Base-by-base conservation (phyloP, 495 filamentous ascomycete species). In the Penicillium antarcticum region DNA sequence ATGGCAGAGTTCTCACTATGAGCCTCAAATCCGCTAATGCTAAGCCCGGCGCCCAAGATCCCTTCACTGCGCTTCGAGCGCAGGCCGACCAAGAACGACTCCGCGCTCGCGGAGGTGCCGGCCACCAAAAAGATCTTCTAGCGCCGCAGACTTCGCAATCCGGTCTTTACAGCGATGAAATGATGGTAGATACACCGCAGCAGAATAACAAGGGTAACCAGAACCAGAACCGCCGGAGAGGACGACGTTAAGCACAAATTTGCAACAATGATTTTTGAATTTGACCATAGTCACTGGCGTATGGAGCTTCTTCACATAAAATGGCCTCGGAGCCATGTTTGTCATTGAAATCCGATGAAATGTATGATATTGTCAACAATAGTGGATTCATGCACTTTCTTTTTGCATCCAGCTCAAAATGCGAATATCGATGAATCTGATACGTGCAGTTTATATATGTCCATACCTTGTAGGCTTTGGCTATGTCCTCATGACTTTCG, bases 1-100 rank as follows among this genome's bases (percentile, higher is more conserved):
- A 96, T 56, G 89, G 92, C n/a, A 79, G 89, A 48, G 61, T 90
- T 10, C 77, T 98, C 5, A 79, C 84, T 39, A 83, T 98, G 49
- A 88, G 85, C 55, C 73, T 87, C 57, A 91, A 91, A 52, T 62
- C 74, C 11, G 65, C 73, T 14, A 73, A 74, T 14, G 37, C 72
- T 21, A 45, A 52, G 9, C 46, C 52, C 61, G 41, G 46, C 53
- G 55, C 38, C 47, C 61, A 60, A 14, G 65, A 71, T 38, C 52
- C 64, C 32, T 80, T 79, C 55, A 63, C 70, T 55, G 53, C 58
- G 5, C 68, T 74, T 35, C 72, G 77, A 54, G 74, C 73, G 50
- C 66, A 79, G 60, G 67, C 70, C 39, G 73, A 80, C 49, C 75
- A 69, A 33, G 68, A 76, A 18, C 71, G 75, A 32, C 14, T 49